Evolutionary conservation across 75 land plant species (phyloP).

Genomic region (Cryptomeria japonica): DNA sequence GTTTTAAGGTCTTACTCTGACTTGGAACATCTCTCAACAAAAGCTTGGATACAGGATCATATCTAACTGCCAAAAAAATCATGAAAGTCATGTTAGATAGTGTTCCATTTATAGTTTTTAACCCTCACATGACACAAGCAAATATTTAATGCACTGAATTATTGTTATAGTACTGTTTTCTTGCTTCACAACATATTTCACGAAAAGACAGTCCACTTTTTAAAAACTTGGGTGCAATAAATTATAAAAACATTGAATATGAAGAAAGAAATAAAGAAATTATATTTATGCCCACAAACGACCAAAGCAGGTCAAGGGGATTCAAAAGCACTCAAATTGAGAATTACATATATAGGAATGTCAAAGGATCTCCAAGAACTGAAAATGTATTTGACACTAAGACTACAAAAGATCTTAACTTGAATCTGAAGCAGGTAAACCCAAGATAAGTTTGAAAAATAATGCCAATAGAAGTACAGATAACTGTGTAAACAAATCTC

Average conservation of each 20-base stretch:
- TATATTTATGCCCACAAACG: neutral
- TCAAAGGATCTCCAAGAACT: neutral
- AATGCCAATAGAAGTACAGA: neutral
- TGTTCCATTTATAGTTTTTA: neutral
- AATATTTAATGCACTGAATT: neutral
- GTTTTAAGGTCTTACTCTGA: slow-evolving; percentile 68
- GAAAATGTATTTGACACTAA: neutral
- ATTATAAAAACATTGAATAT: neutral
- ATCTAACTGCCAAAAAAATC: slow-evolving; percentile 49
- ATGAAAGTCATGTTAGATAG: neutral
- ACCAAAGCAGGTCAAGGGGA: neutral
- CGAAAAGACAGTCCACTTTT: neutral
- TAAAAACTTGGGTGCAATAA: neutral
- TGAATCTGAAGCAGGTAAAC: neutral
- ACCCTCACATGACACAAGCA: neutral
- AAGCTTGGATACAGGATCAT: slow-evolving; percentile 50
- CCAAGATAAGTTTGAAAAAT: neutral
- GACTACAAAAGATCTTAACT: neutral
- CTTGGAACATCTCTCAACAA: slow-evolving; percentile 50
- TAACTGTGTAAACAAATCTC: no score
- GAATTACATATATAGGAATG: neutral
- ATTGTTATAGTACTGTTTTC: neutral
- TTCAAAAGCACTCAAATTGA: neutral
- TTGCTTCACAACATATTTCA: neutral
- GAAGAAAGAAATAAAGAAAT: neutral